Evolutionary conservation across 495 filamentous ascomycete species (phyloP), one percentile per base, ranked within the genome.

Genomic region (Penicillium flavigenum): DNA sequence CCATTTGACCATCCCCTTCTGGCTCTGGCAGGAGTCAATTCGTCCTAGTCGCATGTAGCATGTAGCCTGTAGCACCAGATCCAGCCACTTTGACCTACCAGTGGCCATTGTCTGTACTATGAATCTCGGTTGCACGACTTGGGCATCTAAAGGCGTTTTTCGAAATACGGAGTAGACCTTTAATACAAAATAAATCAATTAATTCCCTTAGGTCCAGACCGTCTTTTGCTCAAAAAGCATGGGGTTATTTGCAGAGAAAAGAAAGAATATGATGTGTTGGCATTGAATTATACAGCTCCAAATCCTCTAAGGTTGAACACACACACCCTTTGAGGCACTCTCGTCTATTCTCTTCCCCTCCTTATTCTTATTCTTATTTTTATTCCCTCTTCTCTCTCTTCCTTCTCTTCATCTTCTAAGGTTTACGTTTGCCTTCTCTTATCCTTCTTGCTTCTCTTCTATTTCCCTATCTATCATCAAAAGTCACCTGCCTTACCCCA

Each of bases 251-350:
- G 52, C 58, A 63, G 61, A 24, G 24, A 24, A 5, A 26, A 57
- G 24, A 58, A 53, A 44, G 51, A 34, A 32, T n/a, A 55, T 32
- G 16, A 55, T 62, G 58, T 52, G 60, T 47, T 65, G 62, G 64
- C 50, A 42, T 27, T 14, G 54, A 47, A 60, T 38, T 55, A 41
- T 61, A 65, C 62, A 65, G 65, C 57, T 68, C 63, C 51, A 60
- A 50, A 60, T 58, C 50, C 36, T 60, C 54, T 32, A 36, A 34
- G 10, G 31, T 34, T 61, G 54, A 50, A 20, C 45, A 34, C 48
- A 20, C 45, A 34, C 48, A 11, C 39, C 24, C 49, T 51, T 51
- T 36, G 36, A 51, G 16, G 20, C 31, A 7, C 39, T 41, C 56
- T 56, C n/a, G 7, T 29, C 10, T 63, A 41, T 60, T 62, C 42